Base-by-base conservation (phyloP, 331 rosid species). In the Malus hybrid region DNA sequence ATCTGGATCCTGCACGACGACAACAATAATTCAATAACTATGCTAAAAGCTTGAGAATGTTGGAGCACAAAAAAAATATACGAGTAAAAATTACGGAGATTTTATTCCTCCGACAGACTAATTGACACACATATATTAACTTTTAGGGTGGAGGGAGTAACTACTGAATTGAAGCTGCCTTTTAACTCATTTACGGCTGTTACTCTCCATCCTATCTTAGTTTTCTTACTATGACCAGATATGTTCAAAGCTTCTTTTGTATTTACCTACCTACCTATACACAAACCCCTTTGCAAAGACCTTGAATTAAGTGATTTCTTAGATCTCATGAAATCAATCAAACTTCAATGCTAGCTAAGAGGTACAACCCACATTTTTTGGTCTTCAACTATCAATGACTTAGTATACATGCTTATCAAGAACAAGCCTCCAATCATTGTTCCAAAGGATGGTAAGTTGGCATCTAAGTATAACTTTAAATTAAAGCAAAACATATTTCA, bases 1-100 rank as follows among this genome's bases (percentile, higher is more conserved):
- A 63, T 81, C 66, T 61, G 93, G 74, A 78, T 92, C 93, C 97
- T 94, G 93, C 73, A 33, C 50, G 74, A 66, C 10, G 52, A 68
- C 58, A 74, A 75, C 46, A 68, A 5, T 60, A 4, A 46, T 46
- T 12, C 53, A 46, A 12, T 12, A 46, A 46, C 15, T 46, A 12
- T 12, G 16, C 5, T 46, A 46, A 46, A 11, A 12, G 46, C 46
- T 12, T 46, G 16, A 5, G 53, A 46, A 46, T 44, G 52, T 44
- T 44, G 52, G 16, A 36, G 30, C 29, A 30, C 55, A 36, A 36
- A 50, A 50, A 39, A 39, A 39, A 8, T 50, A 0, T 50, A 4
- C 56, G 19, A 0, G 19, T 34, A 42, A 48, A 13, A 26, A 28
- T 28, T 50, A 24, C 24, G 26, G 19, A 16, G 26, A 52, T 52